phyloP scores from a whole-genome alignment of 176 grass and related monocot genomes.

The Metroxylon sagu region DNA sequence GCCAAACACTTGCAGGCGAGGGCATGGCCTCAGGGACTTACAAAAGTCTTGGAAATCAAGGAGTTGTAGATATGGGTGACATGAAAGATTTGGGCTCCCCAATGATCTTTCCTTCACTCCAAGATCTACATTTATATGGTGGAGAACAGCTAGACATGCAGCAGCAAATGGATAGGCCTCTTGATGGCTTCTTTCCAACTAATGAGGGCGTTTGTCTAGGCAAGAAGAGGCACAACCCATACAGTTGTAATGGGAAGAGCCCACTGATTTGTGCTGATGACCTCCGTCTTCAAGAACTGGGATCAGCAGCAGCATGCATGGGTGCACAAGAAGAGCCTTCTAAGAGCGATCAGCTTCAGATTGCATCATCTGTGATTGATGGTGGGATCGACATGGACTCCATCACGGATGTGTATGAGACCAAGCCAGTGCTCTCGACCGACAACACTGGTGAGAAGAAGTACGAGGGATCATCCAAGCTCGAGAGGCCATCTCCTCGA shows the following conservation, averaged over 20 bases:
- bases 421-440: constrained; percentile 54
- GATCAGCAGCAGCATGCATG: constrained; percentile 9
- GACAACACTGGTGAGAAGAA: constrained; percentile 60
- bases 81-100: constrained; percentile 52
- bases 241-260: constrained; percentile 44
- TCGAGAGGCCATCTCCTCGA: constrained; percentile 61
- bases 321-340: constrained; percentile 20
- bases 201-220: constrained; percentile 36
- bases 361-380: constrained; percentile 46
- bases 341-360: constrained; percentile 60
- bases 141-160: constrained; percentile 72
- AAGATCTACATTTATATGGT: constrained; percentile 73
- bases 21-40: constrained; percentile 40
- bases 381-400: constrained; percentile 48
- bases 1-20: constrained; percentile 48
- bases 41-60: constrained; percentile 53
- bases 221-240: constrained; percentile 52
- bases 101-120: constrained; percentile 61
- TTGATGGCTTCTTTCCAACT: constrained; percentile 52
- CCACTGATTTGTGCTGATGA: constrained; percentile 70
- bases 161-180: constrained; percentile 59
- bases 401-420: constrained; percentile 52
- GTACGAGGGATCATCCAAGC: constrained; percentile 44
- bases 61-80: constrained; percentile 41
- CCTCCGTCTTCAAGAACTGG: constrained; percentile 23